These are phyloP conservation scores for Sporisorium sorghi DNA, from an alignment of 1,284 basidiomycete genomes.

Conservation along the genomic window DNA sequence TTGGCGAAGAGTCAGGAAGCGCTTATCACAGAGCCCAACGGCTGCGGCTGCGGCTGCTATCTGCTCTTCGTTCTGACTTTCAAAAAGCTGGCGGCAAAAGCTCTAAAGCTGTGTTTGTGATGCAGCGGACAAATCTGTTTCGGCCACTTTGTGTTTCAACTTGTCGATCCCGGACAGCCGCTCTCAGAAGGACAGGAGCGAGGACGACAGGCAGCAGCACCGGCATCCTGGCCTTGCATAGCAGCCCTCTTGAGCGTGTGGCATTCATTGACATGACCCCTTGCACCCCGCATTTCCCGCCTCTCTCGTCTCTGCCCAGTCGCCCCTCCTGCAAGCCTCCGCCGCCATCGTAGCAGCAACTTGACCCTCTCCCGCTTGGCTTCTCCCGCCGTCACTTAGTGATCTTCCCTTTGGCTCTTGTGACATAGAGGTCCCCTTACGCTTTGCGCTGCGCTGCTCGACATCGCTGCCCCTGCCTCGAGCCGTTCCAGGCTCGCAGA, in stretches of 20 bases:
- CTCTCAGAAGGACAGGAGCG: background rate
- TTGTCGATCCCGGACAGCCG: conserved; percentile 6
- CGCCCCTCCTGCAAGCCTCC: conserved; percentile 33
- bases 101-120: background rate
- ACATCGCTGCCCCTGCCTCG: conserved; percentile 27
- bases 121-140: conserved; percentile 1
- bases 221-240: conserved; percentile 11
- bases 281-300: conserved; percentile 48
- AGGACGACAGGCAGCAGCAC: background rate
- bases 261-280: conserved; percentile 51
- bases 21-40: background rate
- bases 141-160: conserved; percentile 3
- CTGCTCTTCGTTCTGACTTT: background rate
- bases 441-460: conserved; percentile 18
- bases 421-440: conserved; percentile 22
- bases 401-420: conserved; percentile 6
- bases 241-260: conserved; percentile 15
- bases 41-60: background rate
- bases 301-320: conserved; percentile 13
- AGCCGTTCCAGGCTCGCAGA: conserved; percentile 3
- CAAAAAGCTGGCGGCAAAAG: background rate
- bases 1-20: background rate
- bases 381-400: conserved; percentile 7
- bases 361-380: background rate
- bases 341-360: conserved; percentile 28